Evolutionary conservation across 192 early-diverging fungal species (phyloP), one percentile per base, ranked within the genome.

Genomic region (Rhizophagus clarus): DNA sequence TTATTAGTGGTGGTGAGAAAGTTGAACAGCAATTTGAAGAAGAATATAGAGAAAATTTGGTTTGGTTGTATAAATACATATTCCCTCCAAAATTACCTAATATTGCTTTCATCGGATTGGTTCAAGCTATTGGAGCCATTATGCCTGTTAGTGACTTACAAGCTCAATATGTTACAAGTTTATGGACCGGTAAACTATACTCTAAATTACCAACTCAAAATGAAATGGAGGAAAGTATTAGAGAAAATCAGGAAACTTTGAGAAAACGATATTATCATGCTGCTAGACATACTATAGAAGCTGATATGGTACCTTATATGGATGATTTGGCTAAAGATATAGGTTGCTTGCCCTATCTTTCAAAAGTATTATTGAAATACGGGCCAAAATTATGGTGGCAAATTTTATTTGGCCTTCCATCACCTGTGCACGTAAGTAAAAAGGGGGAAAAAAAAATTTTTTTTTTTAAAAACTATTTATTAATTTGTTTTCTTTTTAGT

Each of bases 61-160:
- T 87, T 56, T 87, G 87, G 77, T 68, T 89, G 6, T 91, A 89
- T 85, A 92, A 92, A 70, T 82, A 86, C 45, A 85, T 92, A 60
- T 82, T 91, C 20, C 88, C 91, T 8, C 79, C 85, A 49, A 76
- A 77, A 7, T 85, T 84, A 69, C 76, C 75, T 17, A 91, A 91
- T 82, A 81, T 92, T 49, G 89, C 89, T 2, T 91, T 92, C 81
- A 79, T 91, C 2, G 91, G 88, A 22, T 80, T 92, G 31, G 82
- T 87, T 28, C 88, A 91, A 68, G 81, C 88, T 1, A 77, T 83
- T 32, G 91, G 91, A 0, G 83, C 91, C 15, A 72, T 91, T 26
- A 85, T 89, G 81, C 89, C 89, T 32, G 82, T 90, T 15, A 79
- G 77, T 56, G 89, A 92, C 72, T 82, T 92, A 80, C 89, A 92